Conservation (phyloP, 2,329 filamentous ascomycete genomes). For the Zasmidium citrigriseum region DNA sequence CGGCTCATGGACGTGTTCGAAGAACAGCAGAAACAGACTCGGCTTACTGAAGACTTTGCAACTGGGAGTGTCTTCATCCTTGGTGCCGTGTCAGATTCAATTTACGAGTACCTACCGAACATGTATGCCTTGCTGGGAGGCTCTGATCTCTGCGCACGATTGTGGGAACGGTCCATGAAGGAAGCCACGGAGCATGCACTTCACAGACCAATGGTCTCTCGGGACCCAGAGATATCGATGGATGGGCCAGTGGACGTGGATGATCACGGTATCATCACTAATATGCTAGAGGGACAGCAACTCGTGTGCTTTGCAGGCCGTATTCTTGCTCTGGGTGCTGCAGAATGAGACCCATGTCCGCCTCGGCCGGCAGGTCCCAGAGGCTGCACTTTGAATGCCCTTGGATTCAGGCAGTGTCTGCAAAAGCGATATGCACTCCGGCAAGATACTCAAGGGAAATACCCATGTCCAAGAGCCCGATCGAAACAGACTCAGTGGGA, state of each 20-base stretch:
- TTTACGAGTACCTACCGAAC: constrained; percentile 49
- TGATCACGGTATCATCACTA: constrained; percentile 24
- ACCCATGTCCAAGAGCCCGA: no score
- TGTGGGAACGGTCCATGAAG: constrained; percentile 57
- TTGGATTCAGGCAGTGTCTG: no score
- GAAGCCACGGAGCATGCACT: constrained; percentile 48
- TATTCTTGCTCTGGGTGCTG: no score
- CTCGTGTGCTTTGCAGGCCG: constrained; percentile 61
- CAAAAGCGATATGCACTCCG: no score
- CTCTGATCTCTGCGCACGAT: constrained; percentile 47
- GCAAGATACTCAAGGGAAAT: no score
- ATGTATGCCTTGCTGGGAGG: constrained; percentile 51
- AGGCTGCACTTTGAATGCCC: no score
- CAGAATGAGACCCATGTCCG: no score
- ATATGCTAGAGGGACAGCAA: constrained; percentile 58
- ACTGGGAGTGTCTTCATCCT: constrained; percentile 40
- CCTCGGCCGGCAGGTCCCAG: no score
- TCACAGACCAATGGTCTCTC: constrained; percentile 52
- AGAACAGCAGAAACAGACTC: constrained; percentile 43
- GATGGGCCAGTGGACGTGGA: constrained; percentile 44
- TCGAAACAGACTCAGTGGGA: no score
- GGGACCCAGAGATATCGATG: constrained; percentile 49
- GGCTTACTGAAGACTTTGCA: constrained; percentile 43
- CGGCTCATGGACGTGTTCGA: constrained; percentile 46
- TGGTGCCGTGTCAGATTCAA: constrained; percentile 38